A percentile compares a stretch with the other conserved stretches of the same genome.
Evolutionary conservation across 164 flowering plant species (phyloP).

Genomic region (Stephania yunnanensis): DNA sequence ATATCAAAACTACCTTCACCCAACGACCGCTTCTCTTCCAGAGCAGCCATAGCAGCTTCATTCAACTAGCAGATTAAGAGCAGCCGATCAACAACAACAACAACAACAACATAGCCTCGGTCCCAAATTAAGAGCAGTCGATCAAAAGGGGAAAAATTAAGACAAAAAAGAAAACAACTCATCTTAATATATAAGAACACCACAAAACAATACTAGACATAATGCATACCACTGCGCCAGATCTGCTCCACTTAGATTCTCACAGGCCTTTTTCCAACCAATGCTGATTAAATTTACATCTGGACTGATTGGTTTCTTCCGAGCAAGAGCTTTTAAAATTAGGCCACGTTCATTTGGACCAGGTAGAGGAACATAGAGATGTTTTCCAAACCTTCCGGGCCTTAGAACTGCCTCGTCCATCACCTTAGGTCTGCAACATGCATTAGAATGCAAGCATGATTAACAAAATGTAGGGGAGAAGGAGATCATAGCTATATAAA

Average conservation of each 20-base stretch:
- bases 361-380: conserved; percentile 76
- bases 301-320: conserved; percentile 60
- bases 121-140: background rate
- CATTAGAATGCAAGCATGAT: background rate
- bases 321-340: conserved; percentile 61
- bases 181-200: background rate
- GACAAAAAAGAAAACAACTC: background rate
- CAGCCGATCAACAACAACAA: too few relatives aligned
- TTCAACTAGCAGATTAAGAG: conserved; percentile 39
- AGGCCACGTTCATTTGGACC: conserved; percentile 59
- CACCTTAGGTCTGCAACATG: conserved; percentile 56
- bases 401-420: conserved; percentile 79
- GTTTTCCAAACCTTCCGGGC: conserved; percentile 90
- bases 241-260: conserved; percentile 90
- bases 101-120: too few relatives aligned
- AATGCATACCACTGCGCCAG: conserved; percentile 65
- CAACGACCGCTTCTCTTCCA: conserved; percentile 40
- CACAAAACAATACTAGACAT: background rate
- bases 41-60: conserved; percentile 71
- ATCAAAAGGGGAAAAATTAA: background rate
- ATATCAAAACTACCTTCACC: conserved; percentile 10
- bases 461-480: background rate
- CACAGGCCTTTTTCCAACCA: conserved; percentile 49
- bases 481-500: too few relatives aligned
- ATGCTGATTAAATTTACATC: conserved; percentile 62